These are phyloP conservation scores for Anthracocystis panici-leucophaei DNA, from an alignment of 1,284 basidiomycete genomes.

Conservation along the genomic window DNA sequence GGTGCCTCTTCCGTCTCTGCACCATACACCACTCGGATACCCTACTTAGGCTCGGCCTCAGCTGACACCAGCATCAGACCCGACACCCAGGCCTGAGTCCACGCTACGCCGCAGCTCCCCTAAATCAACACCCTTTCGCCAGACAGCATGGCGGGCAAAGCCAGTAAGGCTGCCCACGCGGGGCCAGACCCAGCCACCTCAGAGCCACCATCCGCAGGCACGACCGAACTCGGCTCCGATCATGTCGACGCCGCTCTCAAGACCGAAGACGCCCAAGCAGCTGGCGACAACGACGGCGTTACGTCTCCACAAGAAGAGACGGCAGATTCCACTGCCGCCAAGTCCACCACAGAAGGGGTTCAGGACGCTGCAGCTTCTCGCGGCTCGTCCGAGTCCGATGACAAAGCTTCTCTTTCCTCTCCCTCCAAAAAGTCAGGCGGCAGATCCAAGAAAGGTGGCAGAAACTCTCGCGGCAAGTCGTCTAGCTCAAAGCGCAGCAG, in stretches of 20 bases:
- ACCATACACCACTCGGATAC: background rate
- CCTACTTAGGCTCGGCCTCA: background rate
- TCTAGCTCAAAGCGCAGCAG: conserved; percentile 39
- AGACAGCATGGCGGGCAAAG: conserved; percentile 30
- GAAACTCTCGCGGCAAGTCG: conserved; percentile 31
- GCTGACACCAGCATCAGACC: background rate
- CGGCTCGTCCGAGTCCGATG: conserved; percentile 38
- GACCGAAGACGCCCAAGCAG: conserved; percentile 6
- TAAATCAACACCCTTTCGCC: background rate
- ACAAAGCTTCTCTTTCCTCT: conserved; percentile 24
- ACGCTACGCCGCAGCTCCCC: background rate
- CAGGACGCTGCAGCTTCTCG: conserved; percentile 34
- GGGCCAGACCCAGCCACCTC: conserved; percentile 14
- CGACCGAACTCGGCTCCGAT: conserved; percentile 3
- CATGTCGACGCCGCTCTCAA: conserved; percentile 8
- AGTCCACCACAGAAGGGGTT: conserved; percentile 16
- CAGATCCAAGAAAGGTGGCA: conserved; percentile 42
- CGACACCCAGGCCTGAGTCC: background rate
- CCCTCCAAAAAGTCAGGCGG: conserved; percentile 30
- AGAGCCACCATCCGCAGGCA: conserved; percentile 11
- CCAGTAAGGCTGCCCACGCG: conserved; percentile 14
- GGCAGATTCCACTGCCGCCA: conserved; percentile 1
- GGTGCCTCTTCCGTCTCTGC: background rate
- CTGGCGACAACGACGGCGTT: background rate
- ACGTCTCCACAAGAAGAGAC: conserved; percentile 13